phyloP scores from a whole-genome alignment of 768 basidiomycete species.

The Tulasnella sp. region DNA sequence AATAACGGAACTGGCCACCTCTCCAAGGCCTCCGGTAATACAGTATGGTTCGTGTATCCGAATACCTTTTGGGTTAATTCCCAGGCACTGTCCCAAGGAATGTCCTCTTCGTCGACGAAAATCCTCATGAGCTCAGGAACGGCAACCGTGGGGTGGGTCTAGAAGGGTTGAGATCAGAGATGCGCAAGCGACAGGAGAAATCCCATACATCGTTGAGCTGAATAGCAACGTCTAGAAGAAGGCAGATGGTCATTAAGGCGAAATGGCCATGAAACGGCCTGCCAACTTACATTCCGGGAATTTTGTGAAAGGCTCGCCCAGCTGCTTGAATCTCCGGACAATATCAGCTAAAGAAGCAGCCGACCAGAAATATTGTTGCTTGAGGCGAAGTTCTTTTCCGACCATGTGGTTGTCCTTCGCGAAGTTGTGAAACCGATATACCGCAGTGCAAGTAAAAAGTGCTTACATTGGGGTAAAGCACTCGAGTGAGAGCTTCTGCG shows the following conservation, averaged over 20 bases:
- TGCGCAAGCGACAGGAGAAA: background rate
- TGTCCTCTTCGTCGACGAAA: conserved; percentile 72
- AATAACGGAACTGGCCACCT: conserved; percentile 89
- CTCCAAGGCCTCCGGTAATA: conserved; percentile 52
- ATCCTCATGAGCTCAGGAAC: conserved; percentile 93
- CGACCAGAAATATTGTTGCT: conserved; percentile 82
- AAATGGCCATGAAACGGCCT: background rate
- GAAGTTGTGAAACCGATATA: background rate
- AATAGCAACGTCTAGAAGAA: conserved; percentile 58
- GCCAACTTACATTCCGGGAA: conserved; percentile 62
- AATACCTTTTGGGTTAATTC: conserved; percentile 77
- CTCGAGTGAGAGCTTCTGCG: conserved; percentile 87
- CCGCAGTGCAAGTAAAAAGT: background rate
- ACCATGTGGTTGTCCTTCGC: conserved; percentile 28
- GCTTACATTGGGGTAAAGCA: conserved; percentile 84
- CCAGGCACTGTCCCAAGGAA: conserved; percentile 80
- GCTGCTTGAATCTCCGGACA: conserved; percentile 82
- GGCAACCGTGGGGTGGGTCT: conserved; percentile 92
- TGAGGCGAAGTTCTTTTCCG: conserved; percentile 52
- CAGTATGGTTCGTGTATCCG: conserved; percentile 94
- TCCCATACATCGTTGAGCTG: conserved; percentile 79
- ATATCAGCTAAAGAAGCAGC: conserved; percentile 82
- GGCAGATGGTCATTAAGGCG: background rate
- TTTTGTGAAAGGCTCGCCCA: conserved; percentile 62
- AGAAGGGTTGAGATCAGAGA: background rate